Evolutionary conservation across 768 basidiomycete species (phyloP).

Genomic region (Rhodotorula sphaerocarpa): DNA sequence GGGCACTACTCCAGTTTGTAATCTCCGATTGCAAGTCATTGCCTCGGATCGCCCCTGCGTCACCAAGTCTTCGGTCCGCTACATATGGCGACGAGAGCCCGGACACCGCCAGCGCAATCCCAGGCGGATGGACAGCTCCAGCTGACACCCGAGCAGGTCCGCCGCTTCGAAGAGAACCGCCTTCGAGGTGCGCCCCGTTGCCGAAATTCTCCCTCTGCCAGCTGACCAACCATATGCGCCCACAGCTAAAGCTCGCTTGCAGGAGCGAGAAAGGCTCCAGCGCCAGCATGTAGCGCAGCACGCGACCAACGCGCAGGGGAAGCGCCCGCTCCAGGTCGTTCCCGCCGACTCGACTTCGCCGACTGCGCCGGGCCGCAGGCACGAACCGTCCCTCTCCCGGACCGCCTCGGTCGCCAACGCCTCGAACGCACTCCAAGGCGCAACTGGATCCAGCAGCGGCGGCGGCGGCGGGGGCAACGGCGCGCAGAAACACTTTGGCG

Average conservation of each 20-base stretch:
- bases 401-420: not conserved
- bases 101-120: not conserved
- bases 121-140: not conserved
- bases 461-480: constrained; percentile 40
- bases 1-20: no score
- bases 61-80: no score
- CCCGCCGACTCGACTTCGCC: constrained; percentile 58
- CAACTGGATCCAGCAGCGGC: constrained; percentile 41
- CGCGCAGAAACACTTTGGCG: constrained; percentile 25
- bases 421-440: constrained; percentile 12
- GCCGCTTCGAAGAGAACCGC: constrained; percentile 22
- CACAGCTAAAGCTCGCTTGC: constrained; percentile 36
- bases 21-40: no score
- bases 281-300: constrained; percentile 3
- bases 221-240: no score
- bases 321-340: constrained; percentile 58
- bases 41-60: no score
- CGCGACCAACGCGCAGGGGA: constrained; percentile 51
- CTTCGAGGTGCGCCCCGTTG: constrained; percentile 23
- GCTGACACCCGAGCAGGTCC: constrained; percentile 22
- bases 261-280: constrained; percentile 23
- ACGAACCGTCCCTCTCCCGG: constrained; percentile 6
- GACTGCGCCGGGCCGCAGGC: constrained; percentile 46
- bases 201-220: no score
- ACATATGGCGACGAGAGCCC: not conserved